phyloP scores from a whole-genome alignment of 2,329 filamentous ascomycete species.

The Chaetomiaceae sp. region DNA sequence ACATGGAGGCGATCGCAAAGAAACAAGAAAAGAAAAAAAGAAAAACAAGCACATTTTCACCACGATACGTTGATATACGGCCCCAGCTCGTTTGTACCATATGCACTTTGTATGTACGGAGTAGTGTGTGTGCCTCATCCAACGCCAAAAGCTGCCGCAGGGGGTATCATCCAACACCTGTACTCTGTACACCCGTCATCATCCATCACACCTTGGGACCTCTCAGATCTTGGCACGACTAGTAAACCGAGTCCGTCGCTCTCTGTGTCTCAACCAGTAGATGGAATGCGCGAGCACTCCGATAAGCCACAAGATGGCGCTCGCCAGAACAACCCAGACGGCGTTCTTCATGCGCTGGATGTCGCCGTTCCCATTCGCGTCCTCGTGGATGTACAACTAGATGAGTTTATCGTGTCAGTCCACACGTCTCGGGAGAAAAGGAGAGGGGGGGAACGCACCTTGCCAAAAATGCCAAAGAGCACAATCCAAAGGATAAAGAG shows the following conservation, averaged over 20 bases:
- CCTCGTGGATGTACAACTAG: slow-evolving; percentile 68
- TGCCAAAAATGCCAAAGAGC: slow-evolving; percentile 79
- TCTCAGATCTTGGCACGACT: slow-evolving; percentile 50
- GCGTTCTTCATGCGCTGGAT: slow-evolving; percentile 78
- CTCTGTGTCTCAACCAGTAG: slow-evolving; percentile 56
- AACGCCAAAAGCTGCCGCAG: too few relatives aligned
- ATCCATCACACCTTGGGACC: neutral
- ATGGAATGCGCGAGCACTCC: slow-evolving; percentile 50
- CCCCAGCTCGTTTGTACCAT: too few relatives aligned
- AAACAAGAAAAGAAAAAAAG: too few relatives aligned
- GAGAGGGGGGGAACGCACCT: slow-evolving; percentile 39
- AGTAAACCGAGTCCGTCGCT: slow-evolving; percentile 51
- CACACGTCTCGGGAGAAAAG: too few relatives aligned
- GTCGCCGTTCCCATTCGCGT: slow-evolving; percentile 57
- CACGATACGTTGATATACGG: too few relatives aligned
- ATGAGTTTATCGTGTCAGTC: too few relatives aligned
- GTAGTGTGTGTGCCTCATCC: too few relatives aligned
- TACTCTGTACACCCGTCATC: neutral
- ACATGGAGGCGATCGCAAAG: too few relatives aligned
- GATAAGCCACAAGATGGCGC: slow-evolving; percentile 70
- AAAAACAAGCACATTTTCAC: too few relatives aligned
- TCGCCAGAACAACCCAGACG: slow-evolving; percentile 75
- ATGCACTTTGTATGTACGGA: too few relatives aligned
- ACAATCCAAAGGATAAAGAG: slow-evolving; percentile 75
- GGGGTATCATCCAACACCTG: neutral